Base-by-base conservation (phyloP, 2,329 filamentous ascomycete genomes). In the Colletotrichum sp. region DNA sequence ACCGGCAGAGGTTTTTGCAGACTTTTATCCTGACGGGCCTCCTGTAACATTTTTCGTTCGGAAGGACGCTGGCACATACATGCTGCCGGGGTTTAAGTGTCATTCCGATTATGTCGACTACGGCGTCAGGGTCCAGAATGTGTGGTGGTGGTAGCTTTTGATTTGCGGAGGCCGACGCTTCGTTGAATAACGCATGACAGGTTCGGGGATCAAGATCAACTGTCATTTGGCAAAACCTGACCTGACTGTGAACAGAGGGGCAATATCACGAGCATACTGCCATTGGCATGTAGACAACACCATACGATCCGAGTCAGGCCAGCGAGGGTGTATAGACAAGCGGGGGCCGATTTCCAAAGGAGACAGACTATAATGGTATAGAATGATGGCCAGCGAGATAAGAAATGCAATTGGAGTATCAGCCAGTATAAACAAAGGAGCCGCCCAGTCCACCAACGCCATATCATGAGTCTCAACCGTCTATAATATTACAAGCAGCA, bases 401-500 rank as follows among this genome's bases (percentile, higher is more conserved):
- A 21, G 34, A 52, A 21, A 18, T 69, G 66, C 66, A 43, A 30
- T 62, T 70, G 73, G 63, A 75, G 73, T 75, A 75, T 73, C 73
- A 65, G 73, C 18, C 43, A 48, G 7, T 55, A 43, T 55, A 73
- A 55, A 9, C 18, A 69, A 7, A 73, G 48, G 7, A 73, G 73
- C 69, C 73, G 34, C 69, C 56, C 48, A 73, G n/a, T 26, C 18
- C 56, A n/a, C 64, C 32, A 75, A 75, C 73, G 73, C 73, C 73
- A 52, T 30, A 62, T 32, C 63, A 55, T 68, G 24, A 70, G 43
- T 43, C 16, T 58, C 32, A 26, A 24, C 30, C 36, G 14, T 28
- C n/a, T 59, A 48, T 52, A 18, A 30, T 48, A 43, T 43, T 43
- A 68, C 66, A 28, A 26, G 36, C 18, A 56, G 32, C 24, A 30